phyloP scores from a whole-genome alignment of 805 yeast genomes.

The Myxozyma vanderwaltii region DNA sequence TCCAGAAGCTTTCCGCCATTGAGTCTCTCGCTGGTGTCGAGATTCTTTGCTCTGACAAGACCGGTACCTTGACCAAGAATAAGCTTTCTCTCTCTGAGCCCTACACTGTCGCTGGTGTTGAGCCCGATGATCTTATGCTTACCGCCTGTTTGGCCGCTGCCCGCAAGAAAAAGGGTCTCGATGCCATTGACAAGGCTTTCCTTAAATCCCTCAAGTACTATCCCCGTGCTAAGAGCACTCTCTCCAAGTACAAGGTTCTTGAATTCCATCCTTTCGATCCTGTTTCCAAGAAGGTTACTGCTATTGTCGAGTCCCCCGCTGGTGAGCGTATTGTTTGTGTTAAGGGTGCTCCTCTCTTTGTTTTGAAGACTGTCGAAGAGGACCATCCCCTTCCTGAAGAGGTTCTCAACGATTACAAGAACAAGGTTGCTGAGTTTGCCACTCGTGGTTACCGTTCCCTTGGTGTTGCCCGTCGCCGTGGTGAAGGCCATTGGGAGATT shows the following conservation, averaged over 20 bases:
- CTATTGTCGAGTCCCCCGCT: slow-evolving; percentile 92
- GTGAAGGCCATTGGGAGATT: slow-evolving; percentile 98
- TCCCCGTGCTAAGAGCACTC: slow-evolving; percentile 91
- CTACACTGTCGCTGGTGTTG: slow-evolving; percentile 96
- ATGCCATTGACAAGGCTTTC: slow-evolving; percentile 97
- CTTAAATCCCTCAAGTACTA: slow-evolving; percentile 81
- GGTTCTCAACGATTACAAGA: slow-evolving; percentile 89
- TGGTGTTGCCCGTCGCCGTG: slow-evolving; percentile 99
- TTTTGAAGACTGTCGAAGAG: slow-evolving; percentile 93
- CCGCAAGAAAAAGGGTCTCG: slow-evolving; percentile 97
- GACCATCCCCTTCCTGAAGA: slow-evolving; percentile 96
- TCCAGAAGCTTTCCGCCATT: slow-evolving; percentile 93
- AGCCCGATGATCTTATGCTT: slow-evolving; percentile 92
- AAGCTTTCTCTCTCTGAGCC: slow-evolving; percentile 95
- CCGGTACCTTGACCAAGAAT: slow-evolving; percentile 98
- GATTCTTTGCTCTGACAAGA: slow-evolving; percentile 95
- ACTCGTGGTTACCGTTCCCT: slow-evolving; percentile 97
- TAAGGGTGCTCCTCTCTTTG: slow-evolving; percentile 98
- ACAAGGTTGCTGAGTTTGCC: slow-evolving; percentile 96
- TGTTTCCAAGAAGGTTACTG: slow-evolving; percentile 94
- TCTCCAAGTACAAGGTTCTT: slow-evolving; percentile 89
- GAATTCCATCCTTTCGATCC: slow-evolving; percentile 98
- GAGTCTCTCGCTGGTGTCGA: slow-evolving; percentile 98
- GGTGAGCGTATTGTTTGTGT: slow-evolving; percentile 95
- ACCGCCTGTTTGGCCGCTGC: slow-evolving; percentile 98